These are phyloP conservation scores for Penicillium psychrosexuale DNA, from an alignment of 2,329 filamentous ascomycete genomes.

Conservation along the genomic window DNA sequence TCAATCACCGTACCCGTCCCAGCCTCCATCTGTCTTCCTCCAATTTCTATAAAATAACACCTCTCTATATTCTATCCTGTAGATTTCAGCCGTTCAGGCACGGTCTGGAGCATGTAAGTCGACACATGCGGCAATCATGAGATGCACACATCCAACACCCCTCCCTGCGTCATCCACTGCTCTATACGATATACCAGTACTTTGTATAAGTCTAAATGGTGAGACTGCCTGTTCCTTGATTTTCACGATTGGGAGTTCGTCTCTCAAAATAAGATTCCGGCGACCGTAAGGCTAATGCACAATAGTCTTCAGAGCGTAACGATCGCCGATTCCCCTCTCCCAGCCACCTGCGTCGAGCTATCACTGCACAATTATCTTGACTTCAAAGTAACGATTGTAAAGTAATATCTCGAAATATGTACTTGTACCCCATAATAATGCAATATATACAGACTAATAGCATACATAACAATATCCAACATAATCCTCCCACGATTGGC, in stretches of 20 bases:
- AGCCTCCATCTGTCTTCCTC: background rate
- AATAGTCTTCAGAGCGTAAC: background rate
- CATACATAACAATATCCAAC: background rate
- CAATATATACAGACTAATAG: background rate
- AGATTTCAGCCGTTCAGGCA: background rate
- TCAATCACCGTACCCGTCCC: background rate
- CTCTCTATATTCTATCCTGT: too few species aligned
- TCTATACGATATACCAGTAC: background rate
- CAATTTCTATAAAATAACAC: background rate
- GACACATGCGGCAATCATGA: conserved; percentile 3
- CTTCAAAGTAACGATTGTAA: too few species aligned
- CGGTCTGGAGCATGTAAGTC: conserved; percentile 5
- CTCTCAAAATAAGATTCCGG: background rate
- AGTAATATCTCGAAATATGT: background rate
- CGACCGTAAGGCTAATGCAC: background rate
- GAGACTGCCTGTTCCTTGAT: background rate
- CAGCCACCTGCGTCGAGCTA: background rate
- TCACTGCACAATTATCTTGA: background rate
- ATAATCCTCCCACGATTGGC: background rate
- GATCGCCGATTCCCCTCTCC: background rate
- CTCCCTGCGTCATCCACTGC: background rate
- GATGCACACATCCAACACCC: background rate
- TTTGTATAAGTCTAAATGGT: background rate
- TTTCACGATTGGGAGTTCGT: background rate
- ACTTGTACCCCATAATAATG: too few species aligned